A percentile compares a stretch with the other conserved stretches of the same genome.
Evolutionary conservation across 352 stramenopile genomes (phyloP).

Genomic region (Blastocystis sp.): DNA sequence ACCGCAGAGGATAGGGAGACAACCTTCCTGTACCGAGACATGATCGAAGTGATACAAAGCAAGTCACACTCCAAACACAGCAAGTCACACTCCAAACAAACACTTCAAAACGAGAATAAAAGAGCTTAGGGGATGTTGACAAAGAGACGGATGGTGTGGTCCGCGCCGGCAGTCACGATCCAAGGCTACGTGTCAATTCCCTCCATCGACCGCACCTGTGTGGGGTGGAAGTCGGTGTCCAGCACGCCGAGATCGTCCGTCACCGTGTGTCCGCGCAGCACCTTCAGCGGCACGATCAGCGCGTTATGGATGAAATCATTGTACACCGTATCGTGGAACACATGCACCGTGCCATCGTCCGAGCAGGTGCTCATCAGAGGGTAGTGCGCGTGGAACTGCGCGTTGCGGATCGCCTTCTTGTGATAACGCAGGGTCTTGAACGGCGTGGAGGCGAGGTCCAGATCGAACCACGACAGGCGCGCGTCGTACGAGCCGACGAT

Average conservation of each 20-base stretch:
- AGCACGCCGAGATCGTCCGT: conserved; percentile 87
- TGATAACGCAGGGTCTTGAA: conserved; percentile 99
- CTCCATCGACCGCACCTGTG: conserved; percentile 82
- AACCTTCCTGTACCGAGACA: conserved; percentile 4
- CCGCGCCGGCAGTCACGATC: conserved; percentile 87
- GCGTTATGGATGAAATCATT: conserved; percentile 97
- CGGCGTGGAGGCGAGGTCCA: conserved; percentile 91
- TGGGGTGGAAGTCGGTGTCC: conserved; percentile 90
- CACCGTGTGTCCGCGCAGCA: conserved; percentile 88
- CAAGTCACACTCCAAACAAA: conserved; percentile 3
- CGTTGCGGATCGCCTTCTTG: conserved; percentile 88
- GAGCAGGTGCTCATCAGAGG: conserved; percentile 95
- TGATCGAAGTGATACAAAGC: not conserved
- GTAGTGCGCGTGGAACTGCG: conserved; percentile 87
- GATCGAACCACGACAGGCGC: conserved; percentile 96
- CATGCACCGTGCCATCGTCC: conserved; percentile 95
- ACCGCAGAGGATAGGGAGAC: not conserved
- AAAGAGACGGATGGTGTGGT: conserved; percentile 90
- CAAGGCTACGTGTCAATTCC: conserved; percentile 75
- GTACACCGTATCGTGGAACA: conserved; percentile 99
- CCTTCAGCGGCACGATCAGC: conserved; percentile 97
- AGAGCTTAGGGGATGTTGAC: conserved; percentile 83
- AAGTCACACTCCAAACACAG: no score
- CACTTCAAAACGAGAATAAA: conserved; percentile 1
- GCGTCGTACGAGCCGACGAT: conserved; percentile 95